Evolutionary conservation across 345 rosid genomes (phyloP).

Genomic region (Mangifera indica): DNA sequence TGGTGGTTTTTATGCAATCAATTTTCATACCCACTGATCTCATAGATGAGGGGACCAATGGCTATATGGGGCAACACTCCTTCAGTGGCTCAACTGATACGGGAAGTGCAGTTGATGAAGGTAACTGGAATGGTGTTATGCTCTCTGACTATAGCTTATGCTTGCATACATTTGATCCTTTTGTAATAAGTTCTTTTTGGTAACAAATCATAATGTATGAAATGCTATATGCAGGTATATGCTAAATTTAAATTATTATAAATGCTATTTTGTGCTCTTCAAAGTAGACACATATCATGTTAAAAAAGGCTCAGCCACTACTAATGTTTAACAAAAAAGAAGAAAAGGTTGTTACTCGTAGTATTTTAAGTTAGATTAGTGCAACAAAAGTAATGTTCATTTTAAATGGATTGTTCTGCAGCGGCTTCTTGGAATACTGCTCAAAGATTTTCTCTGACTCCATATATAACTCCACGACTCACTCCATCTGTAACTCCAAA

Average conservation of each 20-base stretch:
- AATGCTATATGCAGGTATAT: not conserved
- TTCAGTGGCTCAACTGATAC: conserved; percentile 38
- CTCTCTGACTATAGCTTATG: not conserved
- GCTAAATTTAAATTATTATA: not conserved
- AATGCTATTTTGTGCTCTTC: not conserved
- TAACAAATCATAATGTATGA: not conserved
- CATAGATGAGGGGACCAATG: conserved; percentile 55
- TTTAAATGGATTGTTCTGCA: conserved; percentile 18
- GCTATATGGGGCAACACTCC: conserved; percentile 35
- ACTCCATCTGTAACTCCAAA: conserved; percentile 88
- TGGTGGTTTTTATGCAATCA: not conserved
- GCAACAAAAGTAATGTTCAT: conserved; percentile 5
- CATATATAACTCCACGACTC: conserved; percentile 73
- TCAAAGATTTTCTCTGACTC: conserved; percentile 67
- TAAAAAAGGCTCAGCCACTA: not conserved
- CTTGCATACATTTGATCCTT: no score
- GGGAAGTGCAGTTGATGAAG: conserved; percentile 48
- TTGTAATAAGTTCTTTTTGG: not conserved
- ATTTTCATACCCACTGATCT: conserved; percentile 13
- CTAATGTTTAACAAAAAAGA: not conserved
- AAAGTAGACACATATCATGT: not conserved
- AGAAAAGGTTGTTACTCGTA: not conserved
- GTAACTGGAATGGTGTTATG: conserved; percentile 36
- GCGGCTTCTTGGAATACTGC: conserved; percentile 52
- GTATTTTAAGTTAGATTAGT: conserved; percentile 5